phyloP scores from a whole-genome alignment of 176 grass and related monocot species.

The Olyra latifolia region DNA sequence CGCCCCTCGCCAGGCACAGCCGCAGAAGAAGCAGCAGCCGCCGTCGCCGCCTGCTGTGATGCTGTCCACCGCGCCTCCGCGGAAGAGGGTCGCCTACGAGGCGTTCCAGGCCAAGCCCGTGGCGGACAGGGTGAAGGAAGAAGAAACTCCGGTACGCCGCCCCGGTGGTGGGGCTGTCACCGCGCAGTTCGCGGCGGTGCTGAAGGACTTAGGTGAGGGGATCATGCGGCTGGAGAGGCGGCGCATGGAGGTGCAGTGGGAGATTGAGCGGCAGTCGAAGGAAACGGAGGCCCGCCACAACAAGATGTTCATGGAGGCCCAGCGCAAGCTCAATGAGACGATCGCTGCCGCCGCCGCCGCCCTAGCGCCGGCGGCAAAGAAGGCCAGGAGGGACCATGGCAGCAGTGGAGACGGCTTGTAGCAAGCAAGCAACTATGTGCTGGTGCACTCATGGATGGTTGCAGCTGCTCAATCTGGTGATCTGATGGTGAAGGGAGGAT shows the following conservation, averaged over 20 bases:
- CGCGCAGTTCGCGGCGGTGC: constrained; percentile 39
- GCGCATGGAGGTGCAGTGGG: constrained; percentile 72
- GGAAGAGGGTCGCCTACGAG: constrained; percentile 57
- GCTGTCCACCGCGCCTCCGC: constrained; percentile 44
- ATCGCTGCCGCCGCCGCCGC: constrained; percentile 28
- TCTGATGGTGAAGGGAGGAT: not conserved
- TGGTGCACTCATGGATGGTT: not conserved
- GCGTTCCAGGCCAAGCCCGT: constrained; percentile 32
- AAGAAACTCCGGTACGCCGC: constrained; percentile 12
- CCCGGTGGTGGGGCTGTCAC: not conserved
- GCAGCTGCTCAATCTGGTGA: constrained; percentile 23
- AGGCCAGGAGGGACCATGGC: constrained; percentile 63
- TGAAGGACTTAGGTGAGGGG: constrained; percentile 66
- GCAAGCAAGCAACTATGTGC: not conserved
- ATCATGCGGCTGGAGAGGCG: constrained; percentile 75
- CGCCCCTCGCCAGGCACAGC: constrained; percentile 36
- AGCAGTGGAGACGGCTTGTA: constrained; percentile 32
- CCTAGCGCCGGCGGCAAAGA: constrained; percentile 41
- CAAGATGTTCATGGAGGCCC: constrained; percentile 64
- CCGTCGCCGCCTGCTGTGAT: constrained; percentile 25
- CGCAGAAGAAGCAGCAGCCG: not conserved
- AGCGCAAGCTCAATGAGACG: constrained; percentile 54
- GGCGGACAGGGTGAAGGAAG: constrained; percentile 43
- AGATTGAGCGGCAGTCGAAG: constrained; percentile 77
- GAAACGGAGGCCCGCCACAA: constrained; percentile 65